A percentile compares a stretch with the other conserved stretches of the same genome.
phyloP scores from a whole-genome alignment of 768 basidiomycete genomes.

The Termitomyces sp. region DNA sequence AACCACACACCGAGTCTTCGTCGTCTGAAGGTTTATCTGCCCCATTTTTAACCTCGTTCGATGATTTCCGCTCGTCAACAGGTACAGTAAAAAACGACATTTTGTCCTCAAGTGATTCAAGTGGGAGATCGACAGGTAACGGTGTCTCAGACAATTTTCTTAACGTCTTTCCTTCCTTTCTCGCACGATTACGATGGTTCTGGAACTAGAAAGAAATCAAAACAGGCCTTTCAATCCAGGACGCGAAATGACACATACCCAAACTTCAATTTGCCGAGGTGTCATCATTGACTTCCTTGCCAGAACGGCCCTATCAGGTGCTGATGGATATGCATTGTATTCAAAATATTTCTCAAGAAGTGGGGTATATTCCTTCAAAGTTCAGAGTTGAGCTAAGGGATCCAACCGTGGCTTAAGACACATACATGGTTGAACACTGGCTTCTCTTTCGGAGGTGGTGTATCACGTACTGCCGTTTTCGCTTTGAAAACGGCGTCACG shows the following conservation, averaged over 20 bases:
- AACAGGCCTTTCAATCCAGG: too few species aligned
- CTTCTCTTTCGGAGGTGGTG: too few species aligned
- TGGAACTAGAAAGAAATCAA: too few species aligned
- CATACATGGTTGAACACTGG: too few species aligned
- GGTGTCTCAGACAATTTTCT: conserved; percentile 16
- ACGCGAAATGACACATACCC: too few species aligned
- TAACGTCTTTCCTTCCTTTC: conserved; percentile 21
- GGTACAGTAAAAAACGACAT: conserved; percentile 24
- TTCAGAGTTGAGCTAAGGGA: too few species aligned
- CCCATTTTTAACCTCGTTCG: too few species aligned
- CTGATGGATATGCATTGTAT: conserved; percentile 41
- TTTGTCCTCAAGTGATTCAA: conserved; percentile 20
- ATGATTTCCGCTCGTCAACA: conserved; percentile 9
- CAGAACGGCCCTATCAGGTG: conserved; percentile 30
- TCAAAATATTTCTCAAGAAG: conserved; percentile 43
- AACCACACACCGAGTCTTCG: too few species aligned
- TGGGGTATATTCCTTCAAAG: conserved; percentile 42
- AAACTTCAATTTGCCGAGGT: conserved; percentile 45
- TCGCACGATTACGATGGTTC: conserved; percentile 42
- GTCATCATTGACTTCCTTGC: conserved; percentile 41
- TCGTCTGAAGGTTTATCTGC: too few species aligned
- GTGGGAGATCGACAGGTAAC: conserved; percentile 16
- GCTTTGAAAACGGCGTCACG: too few species aligned
- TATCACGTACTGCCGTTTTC: too few species aligned
- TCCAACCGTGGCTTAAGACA: too few species aligned